Percentiles rank a stretch among this genome's conserved stretches.
These are phyloP conservation scores for Ilex asprella DNA, from an alignment of 257 asterid species.

Conservation along the genomic window DNA sequence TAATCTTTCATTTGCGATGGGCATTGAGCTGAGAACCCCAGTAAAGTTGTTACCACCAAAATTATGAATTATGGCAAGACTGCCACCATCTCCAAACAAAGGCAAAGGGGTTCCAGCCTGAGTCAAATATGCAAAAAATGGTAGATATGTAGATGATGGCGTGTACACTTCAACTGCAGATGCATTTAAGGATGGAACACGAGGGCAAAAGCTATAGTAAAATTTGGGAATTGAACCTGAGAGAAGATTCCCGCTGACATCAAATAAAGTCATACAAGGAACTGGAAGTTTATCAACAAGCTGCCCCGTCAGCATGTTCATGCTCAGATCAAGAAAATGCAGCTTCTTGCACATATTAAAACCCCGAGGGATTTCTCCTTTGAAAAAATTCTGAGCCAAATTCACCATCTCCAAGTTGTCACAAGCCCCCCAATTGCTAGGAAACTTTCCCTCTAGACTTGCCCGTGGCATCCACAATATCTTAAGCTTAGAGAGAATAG, in stretches of 20 bases:
- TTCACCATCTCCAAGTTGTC: background rate
- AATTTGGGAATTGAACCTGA: background rate
- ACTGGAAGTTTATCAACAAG: background rate
- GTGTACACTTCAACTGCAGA: background rate
- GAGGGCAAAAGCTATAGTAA: background rate
- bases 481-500: background rate
- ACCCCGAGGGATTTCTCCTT: background rate
- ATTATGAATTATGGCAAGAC: background rate
- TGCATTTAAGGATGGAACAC: background rate
- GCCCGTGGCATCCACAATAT: background rate
- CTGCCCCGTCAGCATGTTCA: background rate
- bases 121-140: background rate
- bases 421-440: background rate
- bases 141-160: background rate
- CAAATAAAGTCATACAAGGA: background rate
- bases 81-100: background rate
- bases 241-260: background rate
- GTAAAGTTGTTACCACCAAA: background rate
- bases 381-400: background rate
- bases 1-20: background rate
- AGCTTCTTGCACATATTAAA: background rate
- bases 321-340: background rate
- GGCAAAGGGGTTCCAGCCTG: background rate
- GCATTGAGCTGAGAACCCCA: background rate
- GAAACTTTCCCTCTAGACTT: background rate